Evolutionary conservation across 352 stramenopile species (phyloP).

Genomic region (Phytophthora vignae): DNA sequence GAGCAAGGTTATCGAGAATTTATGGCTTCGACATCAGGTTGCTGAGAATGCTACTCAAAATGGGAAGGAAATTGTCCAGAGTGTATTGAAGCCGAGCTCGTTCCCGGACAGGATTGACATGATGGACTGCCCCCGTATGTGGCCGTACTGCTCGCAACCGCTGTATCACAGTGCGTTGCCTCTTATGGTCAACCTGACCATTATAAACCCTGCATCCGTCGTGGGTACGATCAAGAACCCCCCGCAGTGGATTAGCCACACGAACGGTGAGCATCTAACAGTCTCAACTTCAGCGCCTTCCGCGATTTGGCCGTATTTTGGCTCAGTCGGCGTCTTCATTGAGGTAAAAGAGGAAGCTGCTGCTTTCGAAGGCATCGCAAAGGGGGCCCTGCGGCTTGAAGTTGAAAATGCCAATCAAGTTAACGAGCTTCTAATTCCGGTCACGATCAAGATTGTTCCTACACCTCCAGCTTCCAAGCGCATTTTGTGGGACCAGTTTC

Average conservation of each 20-base stretch:
- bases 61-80: constrained; percentile 11
- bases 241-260: constrained; percentile 58
- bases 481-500: constrained; percentile 91
- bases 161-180: constrained; percentile 78
- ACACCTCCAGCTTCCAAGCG: constrained; percentile 53
- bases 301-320: constrained; percentile 73
- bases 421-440: constrained; percentile 53
- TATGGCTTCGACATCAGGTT: constrained; percentile 49
- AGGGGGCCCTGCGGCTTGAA: constrained; percentile 50
- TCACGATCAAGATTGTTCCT: constrained; percentile 59
- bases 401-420: constrained; percentile 54
- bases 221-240: constrained; percentile 52
- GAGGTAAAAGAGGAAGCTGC: constrained; percentile 61
- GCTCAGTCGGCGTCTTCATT: constrained; percentile 76
- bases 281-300: constrained; percentile 60
- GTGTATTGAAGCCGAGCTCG: constrained; percentile 46
- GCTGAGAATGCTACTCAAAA: constrained; percentile 21
- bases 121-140: constrained; percentile 89
- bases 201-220: constrained; percentile 72
- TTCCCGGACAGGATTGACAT: constrained; percentile 76
- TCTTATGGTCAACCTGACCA: constrained; percentile 86
- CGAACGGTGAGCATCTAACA: constrained; percentile 58
- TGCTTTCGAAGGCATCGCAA: constrained; percentile 47
- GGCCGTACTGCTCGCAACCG: constrained; percentile 83
- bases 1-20: constrained; percentile 49